Base-by-base conservation (phyloP, 768 basidiomycete genomes). In the Tylopilus plumbeoviolaceoides region DNA sequence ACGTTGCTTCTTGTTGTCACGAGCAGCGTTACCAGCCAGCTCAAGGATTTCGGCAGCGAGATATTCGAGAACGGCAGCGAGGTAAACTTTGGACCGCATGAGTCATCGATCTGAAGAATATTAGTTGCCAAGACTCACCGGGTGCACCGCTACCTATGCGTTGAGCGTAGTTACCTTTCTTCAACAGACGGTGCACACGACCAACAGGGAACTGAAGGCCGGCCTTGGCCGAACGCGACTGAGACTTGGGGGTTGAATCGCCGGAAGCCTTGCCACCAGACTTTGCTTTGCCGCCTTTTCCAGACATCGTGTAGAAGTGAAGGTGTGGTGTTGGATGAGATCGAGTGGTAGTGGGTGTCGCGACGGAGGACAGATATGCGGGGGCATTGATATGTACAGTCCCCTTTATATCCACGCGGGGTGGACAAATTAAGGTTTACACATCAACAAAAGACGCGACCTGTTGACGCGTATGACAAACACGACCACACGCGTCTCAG, bases 121-220 rank as follows among this genome's bases (percentile, higher is more conserved):
- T 15, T 9, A 67, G 74, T 20, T 9, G 31, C 28, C 11, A 17
- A 41, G 39, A 25, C 1, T 18, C 55, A 88, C 87, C 87, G 65
- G 87, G 91, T 60, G 92, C 89, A 72, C 91, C 91, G 55, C 84
- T 84, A 69, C 91, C 92, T 59, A 95, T 83, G 67, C 92, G 30
- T 89, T 85, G 62, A 90, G 91, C 75, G 89, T 89, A 56, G 89
- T 89, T 70, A 30, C 30, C 30, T 7, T 80, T 82, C 78, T 92
- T 90, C 64, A 95, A 71, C 57, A 89, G 79, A 79, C 91, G 87
- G 70, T 92, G 91, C 62, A 94, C 85, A 84, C 93, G 65, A 75
- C 92, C 90, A 63, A 95, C 92, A 42, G 92, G 93, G 74, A 89
- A 89, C 71, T 89, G 87, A 48, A 89, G 84, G 52, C 87, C 87